A percentile compares a stretch with the other conserved stretches of the same genome.
Conservation (phyloP, 2,329 filamentous ascomycete species). For the Fusarium poae region DNA sequence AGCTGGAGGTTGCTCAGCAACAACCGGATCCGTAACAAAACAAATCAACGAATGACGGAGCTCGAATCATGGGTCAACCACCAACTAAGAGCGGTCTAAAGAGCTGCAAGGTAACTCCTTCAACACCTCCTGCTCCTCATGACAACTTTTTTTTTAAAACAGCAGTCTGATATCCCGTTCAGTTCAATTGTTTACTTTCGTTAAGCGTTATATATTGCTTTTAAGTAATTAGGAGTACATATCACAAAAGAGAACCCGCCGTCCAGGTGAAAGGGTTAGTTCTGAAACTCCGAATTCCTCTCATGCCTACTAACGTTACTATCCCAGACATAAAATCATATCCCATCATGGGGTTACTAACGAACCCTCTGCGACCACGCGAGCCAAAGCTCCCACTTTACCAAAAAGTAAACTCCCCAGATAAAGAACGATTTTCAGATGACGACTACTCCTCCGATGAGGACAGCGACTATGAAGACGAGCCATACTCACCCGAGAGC, state of each 20-base stretch:
- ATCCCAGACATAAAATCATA: conserved; percentile 16
- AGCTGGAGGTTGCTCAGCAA: conserved; percentile 46
- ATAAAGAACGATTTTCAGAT: conserved; percentile 66
- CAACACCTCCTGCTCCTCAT: conserved; percentile 2
- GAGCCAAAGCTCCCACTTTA: conserved; percentile 66
- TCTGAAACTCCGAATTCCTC: conserved; percentile 26
- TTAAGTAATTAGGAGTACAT: background rate
- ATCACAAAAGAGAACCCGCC: conserved; percentile 20
- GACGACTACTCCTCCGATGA: conserved; percentile 63
- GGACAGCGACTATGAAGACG: conserved; percentile 60
- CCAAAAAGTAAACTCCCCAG: conserved; percentile 58
- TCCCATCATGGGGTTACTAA: conserved; percentile 63
- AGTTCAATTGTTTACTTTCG: background rate
- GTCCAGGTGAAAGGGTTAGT: conserved; percentile 25
- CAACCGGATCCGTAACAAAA: conserved; percentile 43
- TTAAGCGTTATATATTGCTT: background rate
- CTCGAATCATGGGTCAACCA: conserved; percentile 26
- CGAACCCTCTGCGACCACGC: conserved; percentile 63
- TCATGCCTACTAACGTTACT: conserved; percentile 17
- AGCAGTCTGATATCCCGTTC: background rate
- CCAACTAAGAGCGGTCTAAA: conserved; percentile 21
- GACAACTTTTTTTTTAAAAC: background rate
- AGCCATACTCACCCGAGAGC: conserved; percentile 59
- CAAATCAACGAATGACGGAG: conserved; percentile 44
- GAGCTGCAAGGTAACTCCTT: background rate